Conservation (phyloP, 2,329 filamentous ascomycete genomes). For the Beauveria sp. region DNA sequence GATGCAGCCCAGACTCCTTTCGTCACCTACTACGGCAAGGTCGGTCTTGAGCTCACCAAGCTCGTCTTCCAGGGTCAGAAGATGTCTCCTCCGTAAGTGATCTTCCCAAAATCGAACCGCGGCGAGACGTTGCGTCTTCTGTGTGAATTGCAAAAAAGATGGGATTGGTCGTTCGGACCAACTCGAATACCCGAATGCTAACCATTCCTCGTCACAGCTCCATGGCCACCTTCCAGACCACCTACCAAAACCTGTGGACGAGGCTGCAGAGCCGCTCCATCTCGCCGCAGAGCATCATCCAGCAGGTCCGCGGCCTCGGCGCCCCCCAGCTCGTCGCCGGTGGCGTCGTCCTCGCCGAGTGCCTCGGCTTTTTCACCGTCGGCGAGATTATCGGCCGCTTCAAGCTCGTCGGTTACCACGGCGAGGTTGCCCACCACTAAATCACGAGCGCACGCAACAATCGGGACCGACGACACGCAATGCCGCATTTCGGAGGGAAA, state of each 20-base stretch:
- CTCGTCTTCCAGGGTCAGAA: slow-evolving; percentile 80
- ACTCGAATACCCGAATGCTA: background rate
- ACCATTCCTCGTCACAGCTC: slow-evolving; percentile 43
- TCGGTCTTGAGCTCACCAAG: slow-evolving; percentile 80
- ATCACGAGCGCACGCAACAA: background rate
- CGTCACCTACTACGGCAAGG: slow-evolving; percentile 85
- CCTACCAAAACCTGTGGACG: slow-evolving; percentile 70
- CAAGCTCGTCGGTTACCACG: slow-evolving; percentile 91
- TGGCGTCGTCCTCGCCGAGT: slow-evolving; percentile 76
- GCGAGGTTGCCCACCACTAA: slow-evolving; percentile 55
- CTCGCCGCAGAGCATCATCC: slow-evolving; percentile 48
- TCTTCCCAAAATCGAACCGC: background rate
- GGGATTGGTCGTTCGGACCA: background rate
- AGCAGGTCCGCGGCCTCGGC: slow-evolving; percentile 61
- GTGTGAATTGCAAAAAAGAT: background rate
- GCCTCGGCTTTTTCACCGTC: slow-evolving; percentile 93
- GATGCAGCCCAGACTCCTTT: slow-evolving; percentile 71
- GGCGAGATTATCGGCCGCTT: slow-evolving; percentile 94
- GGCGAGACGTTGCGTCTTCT: background rate
- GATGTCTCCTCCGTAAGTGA: slow-evolving; percentile 89
- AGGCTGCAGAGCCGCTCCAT: slow-evolving; percentile 57
- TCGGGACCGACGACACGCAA: too few relatives aligned
- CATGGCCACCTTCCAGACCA: slow-evolving; percentile 74
- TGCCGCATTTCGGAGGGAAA: too few relatives aligned
- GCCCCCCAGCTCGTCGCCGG: slow-evolving; percentile 61